Evolutionary conservation across 257 asterid species (phyloP).

Genomic region (Coffea canephora): DNA sequence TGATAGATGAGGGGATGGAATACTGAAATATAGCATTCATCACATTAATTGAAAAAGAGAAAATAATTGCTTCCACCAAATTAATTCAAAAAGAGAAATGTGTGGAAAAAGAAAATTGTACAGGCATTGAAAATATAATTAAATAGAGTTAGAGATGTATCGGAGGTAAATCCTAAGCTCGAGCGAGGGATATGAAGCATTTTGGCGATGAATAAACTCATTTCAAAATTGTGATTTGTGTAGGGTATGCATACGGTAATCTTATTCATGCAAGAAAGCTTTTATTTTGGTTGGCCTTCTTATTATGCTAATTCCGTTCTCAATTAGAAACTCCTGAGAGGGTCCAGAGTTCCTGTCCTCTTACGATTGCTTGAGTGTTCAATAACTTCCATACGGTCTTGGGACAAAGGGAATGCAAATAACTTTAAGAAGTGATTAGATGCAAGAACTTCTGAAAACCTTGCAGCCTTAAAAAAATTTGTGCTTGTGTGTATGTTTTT

Average conservation of each 20-base stretch:
- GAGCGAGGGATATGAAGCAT: no score
- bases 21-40: neutral
- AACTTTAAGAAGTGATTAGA: neutral
- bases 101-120: neutral
- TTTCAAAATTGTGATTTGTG: no score
- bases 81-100: no score
- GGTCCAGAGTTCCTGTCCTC: neutral
- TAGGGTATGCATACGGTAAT: no score
- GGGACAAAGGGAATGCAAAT: neutral
- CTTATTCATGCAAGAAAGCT: neutral
- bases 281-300: neutral
- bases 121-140: neutral
- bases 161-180: neutral
- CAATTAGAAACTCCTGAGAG: neutral
- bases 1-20: neutral
- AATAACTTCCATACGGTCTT: neutral
- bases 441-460: neutral
- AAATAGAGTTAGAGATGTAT: neutral
- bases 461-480: neutral
- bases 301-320: neutral
- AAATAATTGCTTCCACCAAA: no score
- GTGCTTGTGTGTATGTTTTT: neutral
- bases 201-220: no score
- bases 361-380: neutral
- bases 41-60: neutral